Evolutionary conservation across 495 filamentous ascomycete species (phyloP).

Genomic region (Xylaria nigripes): DNA sequence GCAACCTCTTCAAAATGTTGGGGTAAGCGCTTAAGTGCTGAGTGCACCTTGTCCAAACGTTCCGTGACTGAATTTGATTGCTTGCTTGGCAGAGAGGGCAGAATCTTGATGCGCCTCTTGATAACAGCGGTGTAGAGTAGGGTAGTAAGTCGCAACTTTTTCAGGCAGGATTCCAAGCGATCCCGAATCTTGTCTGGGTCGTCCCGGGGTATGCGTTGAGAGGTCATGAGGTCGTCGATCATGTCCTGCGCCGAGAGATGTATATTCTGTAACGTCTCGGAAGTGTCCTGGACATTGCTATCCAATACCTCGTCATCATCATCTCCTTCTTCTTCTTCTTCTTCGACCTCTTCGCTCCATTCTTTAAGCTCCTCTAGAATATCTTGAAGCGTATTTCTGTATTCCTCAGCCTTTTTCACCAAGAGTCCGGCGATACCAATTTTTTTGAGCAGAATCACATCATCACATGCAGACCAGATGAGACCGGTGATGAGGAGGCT

Average conservation of each 20-base stretch:
- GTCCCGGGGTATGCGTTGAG: conserved; percentile 45
- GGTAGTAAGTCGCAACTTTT: conserved; percentile 48
- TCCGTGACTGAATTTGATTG: conserved; percentile 19
- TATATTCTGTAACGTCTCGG: conserved; percentile 10
- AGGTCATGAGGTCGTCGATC: conserved; percentile 50
- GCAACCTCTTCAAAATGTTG: conserved; percentile 36
- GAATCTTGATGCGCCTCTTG: conserved; percentile 51
- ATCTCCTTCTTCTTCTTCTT: conserved; percentile 39
- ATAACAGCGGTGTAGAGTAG: conserved; percentile 52
- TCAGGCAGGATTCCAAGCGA: conserved; percentile 49
- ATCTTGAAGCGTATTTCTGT: conserved; percentile 65
- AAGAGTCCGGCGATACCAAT: conserved; percentile 58
- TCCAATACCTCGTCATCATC: conserved; percentile 29
- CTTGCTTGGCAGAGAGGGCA: conserved; percentile 32
- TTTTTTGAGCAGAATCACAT: conserved; percentile 49
- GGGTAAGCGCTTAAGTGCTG: conserved; percentile 33
- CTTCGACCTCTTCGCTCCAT: conserved; percentile 63
- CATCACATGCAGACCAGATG: conserved; percentile 68
- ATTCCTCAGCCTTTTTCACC: conserved; percentile 53
- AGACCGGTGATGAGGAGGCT: conserved; percentile 52
- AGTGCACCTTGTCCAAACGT: conserved; percentile 39
- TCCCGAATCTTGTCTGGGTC: conserved; percentile 47
- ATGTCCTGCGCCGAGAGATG: conserved; percentile 35
- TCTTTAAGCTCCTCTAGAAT: conserved; percentile 76
- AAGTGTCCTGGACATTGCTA: conserved; percentile 15